Evolutionary conservation across 306 rosid genomes (phyloP).

Genomic region (Arachis stenosperma): DNA sequence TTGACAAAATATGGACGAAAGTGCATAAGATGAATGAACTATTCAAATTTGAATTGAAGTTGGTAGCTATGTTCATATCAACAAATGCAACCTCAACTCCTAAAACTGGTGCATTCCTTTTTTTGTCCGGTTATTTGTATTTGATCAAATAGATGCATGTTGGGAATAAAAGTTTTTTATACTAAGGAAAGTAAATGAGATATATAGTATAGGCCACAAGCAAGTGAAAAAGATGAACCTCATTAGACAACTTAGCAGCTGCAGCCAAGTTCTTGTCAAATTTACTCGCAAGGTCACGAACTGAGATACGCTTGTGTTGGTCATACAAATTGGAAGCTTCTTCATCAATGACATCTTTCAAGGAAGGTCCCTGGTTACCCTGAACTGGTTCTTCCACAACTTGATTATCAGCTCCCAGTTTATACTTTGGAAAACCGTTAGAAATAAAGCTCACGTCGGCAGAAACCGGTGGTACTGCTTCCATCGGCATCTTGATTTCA

Average conservation of each 20-base stretch:
- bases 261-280: slow-evolving; percentile 93
- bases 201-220: slow-evolving; percentile 14
- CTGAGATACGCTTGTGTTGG: slow-evolving; percentile 95
- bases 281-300: slow-evolving; percentile 96
- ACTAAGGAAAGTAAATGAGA: slow-evolving; percentile 16
- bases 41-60: slow-evolving; percentile 13
- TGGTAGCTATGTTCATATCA: slow-evolving; percentile 14
- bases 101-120: neutral
- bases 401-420: slow-evolving; percentile 78
- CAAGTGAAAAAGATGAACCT: slow-evolving; percentile 55
- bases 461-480: slow-evolving; percentile 70
- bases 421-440: slow-evolving; percentile 77
- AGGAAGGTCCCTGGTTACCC: slow-evolving; percentile 69
- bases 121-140: neutral
- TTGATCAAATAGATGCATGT: slow-evolving; percentile 7
- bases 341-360: slow-evolving; percentile 76
- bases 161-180: slow-evolving; percentile 1
- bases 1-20: neutral
- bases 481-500: slow-evolving; percentile 60
- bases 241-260: slow-evolving; percentile 91
- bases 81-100: slow-evolving; percentile 4
- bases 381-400: slow-evolving; percentile 74
- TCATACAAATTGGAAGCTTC: slow-evolving; percentile 77
- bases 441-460: slow-evolving; percentile 90
- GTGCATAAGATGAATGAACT: slow-evolving; percentile 13